phyloP scores from a whole-genome alignment of 345 rosid species.

The Jatropha curcas region DNA sequence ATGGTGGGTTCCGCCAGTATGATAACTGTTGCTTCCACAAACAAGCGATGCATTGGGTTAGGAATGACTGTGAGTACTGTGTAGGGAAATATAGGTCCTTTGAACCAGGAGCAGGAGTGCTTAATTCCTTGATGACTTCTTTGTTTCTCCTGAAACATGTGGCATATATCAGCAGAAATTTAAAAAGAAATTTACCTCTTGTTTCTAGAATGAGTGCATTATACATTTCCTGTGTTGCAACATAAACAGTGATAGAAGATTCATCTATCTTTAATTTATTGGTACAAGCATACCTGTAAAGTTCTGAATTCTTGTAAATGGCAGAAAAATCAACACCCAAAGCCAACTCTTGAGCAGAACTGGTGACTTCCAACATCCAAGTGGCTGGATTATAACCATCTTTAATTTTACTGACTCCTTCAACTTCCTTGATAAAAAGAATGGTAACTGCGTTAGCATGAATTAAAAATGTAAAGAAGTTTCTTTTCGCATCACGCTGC shows the following conservation, averaged over 20 bases:
- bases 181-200: no score
- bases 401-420: constrained; percentile 40
- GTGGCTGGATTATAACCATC: constrained; percentile 64
- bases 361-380: constrained; percentile 58
- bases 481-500: no score
- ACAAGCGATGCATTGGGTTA: constrained; percentile 61
- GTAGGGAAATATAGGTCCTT: constrained; percentile 58
- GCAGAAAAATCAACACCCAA: constrained; percentile 45
- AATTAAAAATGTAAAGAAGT: neutral
- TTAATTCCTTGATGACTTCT: constrained; percentile 51
- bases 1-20: constrained; percentile 74
- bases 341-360: constrained; percentile 39
- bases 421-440: constrained; percentile 30
- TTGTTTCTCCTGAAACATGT: constrained; percentile 46
- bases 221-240: neutral
- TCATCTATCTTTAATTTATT: neutral
- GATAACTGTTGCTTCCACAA: constrained; percentile 76
- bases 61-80: constrained; percentile 54
- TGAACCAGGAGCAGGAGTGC: constrained; percentile 57
- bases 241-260: neutral
- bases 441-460: constrained; percentile 1
- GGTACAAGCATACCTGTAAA: constrained; percentile 30
- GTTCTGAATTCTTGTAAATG: constrained; percentile 45
- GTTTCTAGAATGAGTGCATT: no score
- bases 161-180: neutral